Evolutionary conservation across 1,284 basidiomycete genomes (phyloP), one percentile per base, ranked within the genome.

Genomic region (Anthracocystis panici-leucophaei): DNA sequence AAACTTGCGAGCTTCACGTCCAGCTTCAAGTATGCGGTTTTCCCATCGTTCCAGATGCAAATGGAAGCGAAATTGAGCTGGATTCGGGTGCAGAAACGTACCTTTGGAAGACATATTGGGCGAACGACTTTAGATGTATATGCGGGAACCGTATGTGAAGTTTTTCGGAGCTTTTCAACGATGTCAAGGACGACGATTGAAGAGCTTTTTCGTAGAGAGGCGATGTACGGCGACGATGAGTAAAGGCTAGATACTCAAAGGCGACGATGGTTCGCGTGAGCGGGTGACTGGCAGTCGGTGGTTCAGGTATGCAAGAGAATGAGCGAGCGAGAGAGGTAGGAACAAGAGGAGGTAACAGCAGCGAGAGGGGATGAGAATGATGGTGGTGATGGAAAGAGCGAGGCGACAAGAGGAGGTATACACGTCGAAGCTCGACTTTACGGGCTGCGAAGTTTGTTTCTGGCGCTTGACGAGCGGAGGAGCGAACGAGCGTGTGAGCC

Each of bases 161-260:
- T n/a, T n/a, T n/a, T n/a, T n/a, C n/a, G n/a, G 16, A 49, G 51
- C 41, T 63, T 58, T 54, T 21, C 52, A 40, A 60, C 21, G 49
- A 31, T 8, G 44, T 50, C 21, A 38, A 10, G 9, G 21, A 55
- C 49, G 53, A 35, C 31, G 33, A n/a, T 44, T 40, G 27, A 54
- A 50, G 48, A 44, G 57, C n/a, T 20, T 33, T 25, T 45, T 21
- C 18, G 41, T 6, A 14, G 48, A 49, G 20, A 48, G 31, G 57
- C 65, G 66, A 63, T 57, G 53, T 60, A 61, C 58, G 70, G 57
- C 60, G 65, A 65, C 60, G 48, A 61, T 41, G 65, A 65, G 75
- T 61, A 65, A 77, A 75, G 75, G 75, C 64, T 72, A 74, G 72
- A 65, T 77, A 76, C 74, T 66, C 68, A 57, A 65, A 45, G 65